A percentile compares a stretch with the other conserved stretches of the same genome.
Conservation (phyloP, 2,329 filamentous ascomycete genomes). For the Parafenestella ontariensis region DNA sequence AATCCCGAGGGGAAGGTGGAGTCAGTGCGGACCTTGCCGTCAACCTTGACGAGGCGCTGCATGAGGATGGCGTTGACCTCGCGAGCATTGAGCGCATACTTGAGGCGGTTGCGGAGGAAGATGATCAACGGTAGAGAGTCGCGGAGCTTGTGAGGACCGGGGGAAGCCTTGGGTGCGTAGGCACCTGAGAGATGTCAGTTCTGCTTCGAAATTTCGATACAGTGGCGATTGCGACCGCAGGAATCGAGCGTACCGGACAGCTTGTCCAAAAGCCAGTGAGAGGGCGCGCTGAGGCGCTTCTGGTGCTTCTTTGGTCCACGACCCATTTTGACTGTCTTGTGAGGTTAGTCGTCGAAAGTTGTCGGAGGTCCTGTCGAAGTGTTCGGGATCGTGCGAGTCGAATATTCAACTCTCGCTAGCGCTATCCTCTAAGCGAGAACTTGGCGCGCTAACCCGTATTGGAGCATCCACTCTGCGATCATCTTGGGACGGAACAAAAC, state of each 20-base stretch:
- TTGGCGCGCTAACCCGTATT: slow-evolving; percentile 2
- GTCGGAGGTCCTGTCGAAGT: slow-evolving; percentile 41
- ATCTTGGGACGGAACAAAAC: too few species aligned
- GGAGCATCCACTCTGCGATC: too few species aligned
- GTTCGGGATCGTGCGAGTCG: slow-evolving; percentile 10
- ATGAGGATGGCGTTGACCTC: slow-evolving; percentile 98
- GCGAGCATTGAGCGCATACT: slow-evolving; percentile 99
- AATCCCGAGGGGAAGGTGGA: slow-evolving; percentile 95
- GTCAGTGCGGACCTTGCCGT: slow-evolving; percentile 99
- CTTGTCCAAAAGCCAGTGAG: slow-evolving; percentile 99
- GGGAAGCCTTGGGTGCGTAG: slow-evolving; percentile 71
- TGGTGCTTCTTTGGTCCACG: slow-evolving; percentile 95
- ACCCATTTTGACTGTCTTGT: slow-evolving; percentile 64
- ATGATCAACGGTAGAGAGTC: slow-evolving; percentile 99
- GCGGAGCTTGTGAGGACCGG: slow-evolving; percentile 98
- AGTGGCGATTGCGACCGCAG: slow-evolving; percentile 57
- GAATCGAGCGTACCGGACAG: slow-evolving; percentile 73
- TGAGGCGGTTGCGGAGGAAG: slow-evolving; percentile 80
- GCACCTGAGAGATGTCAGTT: slow-evolving; percentile 46
- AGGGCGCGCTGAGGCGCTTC: slow-evolving; percentile 98
- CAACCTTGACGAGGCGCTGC: slow-evolving; percentile 99
- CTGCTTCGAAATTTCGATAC: slow-evolving; percentile 5
- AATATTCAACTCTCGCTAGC: slow-evolving; percentile 6
- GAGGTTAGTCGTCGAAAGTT: slow-evolving; percentile 44
- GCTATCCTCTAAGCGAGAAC: slow-evolving; percentile 7